Evolutionary conservation across 768 basidiomycete species (phyloP).

Genomic region (Phallus indusiatus): DNA sequence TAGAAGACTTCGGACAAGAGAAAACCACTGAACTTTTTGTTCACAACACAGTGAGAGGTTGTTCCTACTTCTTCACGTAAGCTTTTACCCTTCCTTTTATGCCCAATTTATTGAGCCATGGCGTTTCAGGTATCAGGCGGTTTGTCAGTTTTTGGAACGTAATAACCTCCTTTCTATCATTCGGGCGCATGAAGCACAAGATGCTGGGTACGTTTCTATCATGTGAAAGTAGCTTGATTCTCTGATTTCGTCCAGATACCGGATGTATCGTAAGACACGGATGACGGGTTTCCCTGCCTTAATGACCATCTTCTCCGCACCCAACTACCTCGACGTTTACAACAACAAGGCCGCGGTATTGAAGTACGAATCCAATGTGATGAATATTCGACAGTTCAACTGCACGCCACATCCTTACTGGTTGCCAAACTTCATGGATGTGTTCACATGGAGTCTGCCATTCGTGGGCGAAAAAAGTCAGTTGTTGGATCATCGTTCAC

Average conservation of each 20-base stretch:
- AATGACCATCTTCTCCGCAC: constrained; percentile 99
- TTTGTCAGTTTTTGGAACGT: constrained; percentile 93
- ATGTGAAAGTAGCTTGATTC: neutral
- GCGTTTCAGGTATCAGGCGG: constrained; percentile 75
- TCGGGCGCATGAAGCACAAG: constrained; percentile 96
- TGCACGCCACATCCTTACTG: constrained; percentile 93
- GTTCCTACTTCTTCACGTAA: constrained; percentile 90
- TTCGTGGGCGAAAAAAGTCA: constrained; percentile 97
- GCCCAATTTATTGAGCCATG: constrained; percentile 9
- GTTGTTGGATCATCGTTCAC: constrained; percentile 17
- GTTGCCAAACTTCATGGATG: constrained; percentile 99
- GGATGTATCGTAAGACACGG: constrained; percentile 98
- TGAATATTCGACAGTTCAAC: constrained; percentile 98
- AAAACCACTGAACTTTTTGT: constrained; percentile 85
- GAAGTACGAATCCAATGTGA: constrained; percentile 98
- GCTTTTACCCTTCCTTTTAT: constrained; percentile 14
- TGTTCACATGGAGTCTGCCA: constrained; percentile 97
- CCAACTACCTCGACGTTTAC: constrained; percentile 97
- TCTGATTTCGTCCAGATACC: constrained; percentile 46
- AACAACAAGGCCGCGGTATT: constrained; percentile 99
- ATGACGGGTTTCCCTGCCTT: constrained; percentile 98
- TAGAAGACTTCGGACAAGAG: constrained; percentile 95
- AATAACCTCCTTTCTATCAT: constrained; percentile 97
- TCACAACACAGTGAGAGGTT: constrained; percentile 95
- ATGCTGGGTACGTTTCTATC: constrained; percentile 70